A percentile compares a stretch with the other conserved stretches of the same genome.
phyloP scores from a whole-genome alignment of 2,329 filamentous ascomycete genomes.

The Exophiala viscosa region DNA sequence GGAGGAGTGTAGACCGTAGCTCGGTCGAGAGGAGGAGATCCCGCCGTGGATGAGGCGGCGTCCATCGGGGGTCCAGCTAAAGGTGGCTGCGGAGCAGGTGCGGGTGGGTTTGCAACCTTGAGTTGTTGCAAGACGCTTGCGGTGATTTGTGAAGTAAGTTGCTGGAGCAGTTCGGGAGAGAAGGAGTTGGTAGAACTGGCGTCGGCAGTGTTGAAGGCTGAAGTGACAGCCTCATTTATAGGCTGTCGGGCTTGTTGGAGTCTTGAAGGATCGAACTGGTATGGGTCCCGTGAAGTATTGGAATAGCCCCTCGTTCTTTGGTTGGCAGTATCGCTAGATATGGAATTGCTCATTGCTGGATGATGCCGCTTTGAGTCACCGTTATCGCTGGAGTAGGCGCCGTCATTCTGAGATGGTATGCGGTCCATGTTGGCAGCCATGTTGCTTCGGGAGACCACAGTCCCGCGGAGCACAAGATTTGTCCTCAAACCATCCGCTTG shows the following conservation, averaged over 20 bases:
- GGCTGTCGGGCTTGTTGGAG: slow-evolving; percentile 38
- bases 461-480: slow-evolving; percentile 11
- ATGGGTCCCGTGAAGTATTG: slow-evolving; percentile 6
- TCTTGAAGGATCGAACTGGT: slow-evolving; percentile 15
- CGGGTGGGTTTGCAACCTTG: slow-evolving; percentile 43
- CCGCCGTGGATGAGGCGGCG: slow-evolving; percentile 35
- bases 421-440: slow-evolving; percentile 19
- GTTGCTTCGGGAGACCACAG: slow-evolving; percentile 5
- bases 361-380: slow-evolving; percentile 12
- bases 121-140: slow-evolving; percentile 57
- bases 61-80: slow-evolving; percentile 24
- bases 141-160: slow-evolving; percentile 56
- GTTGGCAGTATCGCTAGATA: slow-evolving; percentile 4
- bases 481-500: slow-evolving; percentile 18
- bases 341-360: slow-evolving; percentile 13
- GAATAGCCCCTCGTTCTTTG: slow-evolving; percentile 10
- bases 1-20: slow-evolving; percentile 54
- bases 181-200: slow-evolving; percentile 44
- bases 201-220: slow-evolving; percentile 52
- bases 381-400: slow-evolving; percentile 8
- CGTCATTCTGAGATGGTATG: slow-evolving; percentile 5
- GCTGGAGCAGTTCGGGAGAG: slow-evolving; percentile 58
- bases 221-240: slow-evolving; percentile 56
- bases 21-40: slow-evolving; percentile 41
- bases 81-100: slow-evolving; percentile 32